phyloP scores from a whole-genome alignment of 805 yeast species.

The Tetrapisispora arboricola region DNA sequence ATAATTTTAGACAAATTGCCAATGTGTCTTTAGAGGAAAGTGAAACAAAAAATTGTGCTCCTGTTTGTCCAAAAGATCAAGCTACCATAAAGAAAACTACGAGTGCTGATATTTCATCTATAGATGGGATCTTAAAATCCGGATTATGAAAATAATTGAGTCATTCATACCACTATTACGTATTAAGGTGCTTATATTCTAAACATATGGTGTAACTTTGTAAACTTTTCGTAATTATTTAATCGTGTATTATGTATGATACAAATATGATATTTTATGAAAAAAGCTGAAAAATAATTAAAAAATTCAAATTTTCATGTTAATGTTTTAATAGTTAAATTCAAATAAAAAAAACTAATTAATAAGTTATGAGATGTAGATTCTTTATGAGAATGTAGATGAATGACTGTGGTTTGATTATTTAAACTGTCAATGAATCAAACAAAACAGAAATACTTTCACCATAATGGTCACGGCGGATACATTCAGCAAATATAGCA shows the following conservation, averaged over 20 bases:
- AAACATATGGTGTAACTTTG: not conserved
- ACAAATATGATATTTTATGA: too few species aligned
- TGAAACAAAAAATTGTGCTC: not conserved
- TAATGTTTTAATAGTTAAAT: too few species aligned
- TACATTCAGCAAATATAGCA: conserved; percentile 94
- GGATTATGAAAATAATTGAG: not conserved
- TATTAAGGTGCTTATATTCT: not conserved
- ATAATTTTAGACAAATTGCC: not conserved
- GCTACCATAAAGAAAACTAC: not conserved
- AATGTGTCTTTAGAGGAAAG: not conserved
- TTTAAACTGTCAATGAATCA: conserved; percentile 61
- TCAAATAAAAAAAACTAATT: too few species aligned
- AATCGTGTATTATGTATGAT: too few species aligned
- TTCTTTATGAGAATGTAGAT: not conserved
- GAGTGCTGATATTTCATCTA: conserved; percentile 7
- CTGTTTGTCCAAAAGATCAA: not conserved
- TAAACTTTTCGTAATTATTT: too few species aligned
- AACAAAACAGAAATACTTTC: conserved; percentile 90
- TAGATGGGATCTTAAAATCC: conserved; percentile 7
- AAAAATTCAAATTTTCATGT: too few species aligned
- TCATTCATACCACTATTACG: not conserved
- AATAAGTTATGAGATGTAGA: not conserved
- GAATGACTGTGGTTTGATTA: not conserved
- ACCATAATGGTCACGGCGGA: conserved; percentile 97
- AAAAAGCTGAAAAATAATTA: too few species aligned